Conservation (phyloP, 805 yeast genomes). For the Maudiozyma serrabonitensis region DNA sequence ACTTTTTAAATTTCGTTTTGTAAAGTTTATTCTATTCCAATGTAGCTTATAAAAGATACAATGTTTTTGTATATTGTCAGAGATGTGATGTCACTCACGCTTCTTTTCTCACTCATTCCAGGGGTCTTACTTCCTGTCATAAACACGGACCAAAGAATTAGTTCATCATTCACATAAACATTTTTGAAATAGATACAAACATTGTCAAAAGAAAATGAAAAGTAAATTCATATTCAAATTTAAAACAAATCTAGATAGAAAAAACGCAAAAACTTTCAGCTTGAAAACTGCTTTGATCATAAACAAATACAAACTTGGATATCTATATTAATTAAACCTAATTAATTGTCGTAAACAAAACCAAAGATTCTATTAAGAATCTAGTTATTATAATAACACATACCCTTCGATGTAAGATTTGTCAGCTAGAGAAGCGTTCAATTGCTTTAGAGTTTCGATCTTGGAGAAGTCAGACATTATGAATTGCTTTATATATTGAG, state of each 20-base stretch:
- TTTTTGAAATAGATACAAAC: neutral
- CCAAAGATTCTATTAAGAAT: neutral
- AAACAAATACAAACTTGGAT: too few relatives aligned
- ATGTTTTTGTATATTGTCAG: slow-evolving; percentile 20
- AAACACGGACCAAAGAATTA: slow-evolving; percentile 18
- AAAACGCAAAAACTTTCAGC: too few relatives aligned
- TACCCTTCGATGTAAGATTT: slow-evolving; percentile 95
- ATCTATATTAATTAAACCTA: neutral
- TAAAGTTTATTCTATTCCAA: too few relatives aligned
- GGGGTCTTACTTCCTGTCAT: slow-evolving; percentile 95
- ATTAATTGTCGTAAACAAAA: neutral
- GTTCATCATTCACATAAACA: slow-evolving; percentile 11
- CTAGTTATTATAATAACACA: slow-evolving; percentile 31
- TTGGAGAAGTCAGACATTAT: slow-evolving; percentile 79
- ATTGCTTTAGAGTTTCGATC: slow-evolving; percentile 60
- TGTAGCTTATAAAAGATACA: neutral
- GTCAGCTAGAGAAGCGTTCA: slow-evolving; percentile 81
- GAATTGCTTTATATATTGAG: slow-evolving; percentile 21
- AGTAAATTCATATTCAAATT: neutral
- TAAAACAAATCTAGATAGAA: too few relatives aligned
- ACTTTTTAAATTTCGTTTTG: too few relatives aligned
- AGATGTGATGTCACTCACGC: slow-evolving; percentile 32
- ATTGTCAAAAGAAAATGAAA: neutral
- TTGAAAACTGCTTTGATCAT: too few relatives aligned
- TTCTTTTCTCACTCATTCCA: slow-evolving; percentile 76